Evolutionary conservation across 768 basidiomycete species (phyloP).

Genomic region (Xanthoconium purpureum): DNA sequence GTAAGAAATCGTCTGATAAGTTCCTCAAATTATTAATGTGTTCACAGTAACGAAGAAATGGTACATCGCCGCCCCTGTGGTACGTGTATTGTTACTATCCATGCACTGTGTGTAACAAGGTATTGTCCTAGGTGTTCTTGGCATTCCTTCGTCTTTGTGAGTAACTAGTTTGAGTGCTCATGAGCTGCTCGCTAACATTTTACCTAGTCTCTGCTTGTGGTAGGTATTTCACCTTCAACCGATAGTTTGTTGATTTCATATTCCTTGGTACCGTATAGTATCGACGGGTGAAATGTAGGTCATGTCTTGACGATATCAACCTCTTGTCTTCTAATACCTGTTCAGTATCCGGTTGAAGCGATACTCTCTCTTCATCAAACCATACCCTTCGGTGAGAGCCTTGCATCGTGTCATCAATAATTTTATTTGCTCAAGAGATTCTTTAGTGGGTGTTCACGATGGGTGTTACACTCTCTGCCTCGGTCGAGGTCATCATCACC

Average conservation of each 20-base stretch:
- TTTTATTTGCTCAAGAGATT: neutral
- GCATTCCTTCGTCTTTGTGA: slow-evolving; percentile 34
- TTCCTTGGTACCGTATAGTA: slow-evolving; percentile 13
- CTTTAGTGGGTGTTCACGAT: slow-evolving; percentile 31
- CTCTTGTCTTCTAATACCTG: neutral
- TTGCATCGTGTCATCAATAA: neutral
- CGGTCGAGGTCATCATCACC: slow-evolving; percentile 34
- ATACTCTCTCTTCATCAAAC: slow-evolving; percentile 31
- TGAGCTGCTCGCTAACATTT: slow-evolving; percentile 3
- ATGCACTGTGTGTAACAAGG: neutral
- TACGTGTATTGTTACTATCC: slow-evolving; percentile 2
- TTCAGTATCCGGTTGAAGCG: slow-evolving; percentile 26
- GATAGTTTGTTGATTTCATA: neutral
- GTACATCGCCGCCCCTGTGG: slow-evolving; percentile 32
- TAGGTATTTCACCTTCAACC: slow-evolving; percentile 5
- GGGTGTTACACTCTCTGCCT: slow-evolving; percentile 33
- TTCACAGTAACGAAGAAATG: slow-evolving; percentile 31
- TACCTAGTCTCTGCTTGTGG: slow-evolving; percentile 29
- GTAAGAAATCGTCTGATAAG: slow-evolving; percentile 12
- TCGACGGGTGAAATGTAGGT: slow-evolving; percentile 34
- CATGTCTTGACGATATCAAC: accelerated
- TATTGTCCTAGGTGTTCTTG: slow-evolving; percentile 21
- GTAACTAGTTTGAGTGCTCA: neutral
- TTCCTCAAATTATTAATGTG: neutral
- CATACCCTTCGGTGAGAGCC: slow-evolving; percentile 27